These are phyloP conservation scores for Talaromyces atroroseus DNA, from an alignment of 2,329 filamentous ascomycete genomes.

Conservation along the genomic window DNA sequence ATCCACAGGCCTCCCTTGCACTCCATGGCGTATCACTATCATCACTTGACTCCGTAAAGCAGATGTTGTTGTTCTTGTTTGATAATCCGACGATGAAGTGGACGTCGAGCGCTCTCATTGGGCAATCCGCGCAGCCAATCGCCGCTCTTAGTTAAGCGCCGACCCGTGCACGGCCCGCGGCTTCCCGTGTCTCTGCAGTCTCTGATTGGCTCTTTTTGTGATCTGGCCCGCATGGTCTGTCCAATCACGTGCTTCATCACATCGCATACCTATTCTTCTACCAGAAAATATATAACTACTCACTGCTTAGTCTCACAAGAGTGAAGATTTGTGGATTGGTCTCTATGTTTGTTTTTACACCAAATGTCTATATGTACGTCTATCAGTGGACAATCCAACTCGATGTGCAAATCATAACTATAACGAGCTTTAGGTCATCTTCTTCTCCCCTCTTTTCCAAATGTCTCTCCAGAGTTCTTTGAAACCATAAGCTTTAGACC, in stretches of 20 bases:
- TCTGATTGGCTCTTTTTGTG: not conserved
- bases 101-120: not conserved
- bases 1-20: not conserved
- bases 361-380: not conserved
- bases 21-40: not conserved
- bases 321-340: no score
- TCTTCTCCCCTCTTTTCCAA: slow-evolving; percentile 41
- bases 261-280: no score
- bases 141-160: slow-evolving; percentile 7
- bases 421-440: not conserved
- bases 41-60: not conserved
- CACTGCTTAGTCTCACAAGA: no score
- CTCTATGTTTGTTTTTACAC: not conserved
- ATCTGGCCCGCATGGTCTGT: not conserved
- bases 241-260: not conserved
- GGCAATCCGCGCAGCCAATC: slow-evolving; percentile 2
- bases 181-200: not conserved
- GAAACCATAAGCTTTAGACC: slow-evolving; percentile 71
- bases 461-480: slow-evolving; percentile 86
- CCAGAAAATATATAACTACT: no score
- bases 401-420: not conserved
- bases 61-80: no score
- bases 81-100: no score
- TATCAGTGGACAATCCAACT: not conserved
- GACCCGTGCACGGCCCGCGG: slow-evolving; percentile 9